Conservation (phyloP, 2,329 filamentous ascomycete genomes). For the Diplodia sapinea region DNA sequence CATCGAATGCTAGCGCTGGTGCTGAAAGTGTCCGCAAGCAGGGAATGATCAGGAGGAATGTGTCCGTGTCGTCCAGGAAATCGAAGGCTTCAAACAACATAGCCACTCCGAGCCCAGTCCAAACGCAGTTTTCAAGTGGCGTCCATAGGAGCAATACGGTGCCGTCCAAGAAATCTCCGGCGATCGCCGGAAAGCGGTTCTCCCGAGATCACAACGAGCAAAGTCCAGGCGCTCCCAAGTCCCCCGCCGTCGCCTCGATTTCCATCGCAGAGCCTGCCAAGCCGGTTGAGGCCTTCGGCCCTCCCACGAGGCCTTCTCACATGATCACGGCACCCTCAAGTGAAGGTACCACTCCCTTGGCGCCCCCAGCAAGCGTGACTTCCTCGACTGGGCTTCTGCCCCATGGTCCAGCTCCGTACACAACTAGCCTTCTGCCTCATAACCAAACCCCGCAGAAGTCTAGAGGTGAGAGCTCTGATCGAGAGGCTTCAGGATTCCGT, state of each 20-base stretch:
- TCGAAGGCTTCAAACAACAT: slow-evolving; percentile 76
- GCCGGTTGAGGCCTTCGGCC: neutral
- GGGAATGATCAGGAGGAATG: slow-evolving; percentile 81
- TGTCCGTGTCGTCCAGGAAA: slow-evolving; percentile 88
- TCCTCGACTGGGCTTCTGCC: slow-evolving; percentile 28
- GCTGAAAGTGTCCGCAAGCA: slow-evolving; percentile 85
- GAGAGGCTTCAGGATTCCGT: slow-evolving; percentile 29
- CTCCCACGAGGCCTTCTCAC: slow-evolving; percentile 38
- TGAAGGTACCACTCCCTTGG: slow-evolving; percentile 45
- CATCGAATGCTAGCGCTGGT: slow-evolving; percentile 86
- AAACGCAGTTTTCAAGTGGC: slow-evolving; percentile 52
- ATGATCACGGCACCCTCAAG: slow-evolving; percentile 50
- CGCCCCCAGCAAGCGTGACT: slow-evolving; percentile 38
- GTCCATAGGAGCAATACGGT: slow-evolving; percentile 88
- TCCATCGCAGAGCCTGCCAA: slow-evolving; percentile 25
- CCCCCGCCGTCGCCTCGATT: slow-evolving; percentile 17
- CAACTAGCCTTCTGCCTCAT: slow-evolving; percentile 23
- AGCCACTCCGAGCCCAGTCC: slow-evolving; percentile 63
- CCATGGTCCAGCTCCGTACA: slow-evolving; percentile 11
- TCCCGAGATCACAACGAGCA: slow-evolving; percentile 23
- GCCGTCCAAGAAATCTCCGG: slow-evolving; percentile 86
- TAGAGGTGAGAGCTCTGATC: slow-evolving; percentile 24
- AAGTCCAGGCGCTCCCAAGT: slow-evolving; percentile 18
- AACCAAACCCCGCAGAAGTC: slow-evolving; percentile 25
- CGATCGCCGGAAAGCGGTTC: slow-evolving; percentile 70